Evolutionary conservation across 495 filamentous ascomycete genomes (phyloP), one percentile per base, ranked within the genome.

Genomic region (Lasiosphaeria miniovina): DNA sequence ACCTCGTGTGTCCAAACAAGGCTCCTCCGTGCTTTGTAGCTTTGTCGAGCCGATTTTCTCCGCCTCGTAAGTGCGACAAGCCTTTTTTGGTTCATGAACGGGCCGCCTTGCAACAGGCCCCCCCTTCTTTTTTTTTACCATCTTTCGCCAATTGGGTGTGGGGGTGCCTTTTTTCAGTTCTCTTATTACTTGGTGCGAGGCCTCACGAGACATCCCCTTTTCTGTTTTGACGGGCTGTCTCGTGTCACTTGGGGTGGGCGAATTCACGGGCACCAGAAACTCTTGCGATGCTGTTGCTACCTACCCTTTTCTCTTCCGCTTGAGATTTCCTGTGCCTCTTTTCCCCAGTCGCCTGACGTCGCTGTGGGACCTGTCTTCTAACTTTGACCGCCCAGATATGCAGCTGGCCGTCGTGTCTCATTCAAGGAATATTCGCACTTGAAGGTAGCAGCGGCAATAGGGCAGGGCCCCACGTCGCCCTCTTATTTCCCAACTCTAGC

Each of bases 321-420:
- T 24, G 24, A 24, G 24, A 24, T 24, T 46, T 14, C 4, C 1
- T 14, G 14, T n/a, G 43, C 43, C 8, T 46, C 11, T 46, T 7
- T 46, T 46, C 12, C 43, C 4, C 43, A 2, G 12, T 46, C 15
- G 24, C 24, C 24, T 24, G 24, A 24, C 24, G 2, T 24, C 24
- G 2, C 24, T 24, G 24, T 46, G 4, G 41, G 40, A 36, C 31
- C 43, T 54, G 55, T 48, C 32, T 57, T 51, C 61, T 66, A 54
- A 66, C 51, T 35, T 57, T 58, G 24, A 45, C 43, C 52, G 55
- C 50, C 38, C 45, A 34, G 33, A 55, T 54, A 67, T 70, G 67
- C 65, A 70, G 67, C 55, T 52, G 51, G 50, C 65, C 62, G 52
- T 60, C 59, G 55, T 53, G 33, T 61, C 53, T 24, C 24, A 24